Evolutionary conservation across 192 early-diverging fungal genomes (phyloP).

Genomic region (Coemansia sp.): DNA sequence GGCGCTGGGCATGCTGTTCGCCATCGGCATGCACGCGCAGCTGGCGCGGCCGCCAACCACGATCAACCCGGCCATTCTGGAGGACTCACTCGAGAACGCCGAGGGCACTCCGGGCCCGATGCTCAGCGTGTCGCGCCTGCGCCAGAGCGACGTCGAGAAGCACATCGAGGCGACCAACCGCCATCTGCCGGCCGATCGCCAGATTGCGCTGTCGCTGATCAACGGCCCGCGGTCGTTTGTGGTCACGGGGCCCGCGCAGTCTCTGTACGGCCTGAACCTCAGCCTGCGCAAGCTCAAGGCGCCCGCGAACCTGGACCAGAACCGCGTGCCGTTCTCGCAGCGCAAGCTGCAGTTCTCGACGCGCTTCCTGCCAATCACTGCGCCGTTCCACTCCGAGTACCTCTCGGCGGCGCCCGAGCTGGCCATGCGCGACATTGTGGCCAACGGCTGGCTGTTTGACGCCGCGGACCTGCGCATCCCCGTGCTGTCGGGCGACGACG

Average conservation of each 20-base stretch:
- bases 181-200: slow-evolving; percentile 78
- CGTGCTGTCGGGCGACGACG: slow-evolving; percentile 79
- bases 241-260: slow-evolving; percentile 87
- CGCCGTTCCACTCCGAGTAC: slow-evolving; percentile 89
- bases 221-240: slow-evolving; percentile 90
- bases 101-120: slow-evolving; percentile 93
- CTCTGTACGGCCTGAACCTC: slow-evolving; percentile 88
- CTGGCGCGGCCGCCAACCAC: slow-evolving; percentile 77
- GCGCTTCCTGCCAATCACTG: slow-evolving; percentile 89
- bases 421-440: slow-evolving; percentile 67
- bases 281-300: slow-evolving; percentile 92
- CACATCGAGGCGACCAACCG: slow-evolving; percentile 86
- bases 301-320: slow-evolving; percentile 78
- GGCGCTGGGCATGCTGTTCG: slow-evolving; percentile 82
- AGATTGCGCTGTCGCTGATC: slow-evolving; percentile 82
- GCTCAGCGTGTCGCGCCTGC: slow-evolving; percentile 83
- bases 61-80: slow-evolving; percentile 80
- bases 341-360: slow-evolving; percentile 88
- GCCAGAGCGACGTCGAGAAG: slow-evolving; percentile 77
- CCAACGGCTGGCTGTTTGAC: slow-evolving; percentile 61
- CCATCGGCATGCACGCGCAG: slow-evolving; percentile 85
- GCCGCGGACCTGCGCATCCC: slow-evolving; percentile 68
- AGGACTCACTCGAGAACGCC: slow-evolving; percentile 83
- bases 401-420: slow-evolving; percentile 62
- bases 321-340: slow-evolving; percentile 83